A percentile compares a stretch with the other conserved stretches of the same genome.
Evolutionary conservation across 345 rosid species (phyloP).

Genomic region (Salix brachista): DNA sequence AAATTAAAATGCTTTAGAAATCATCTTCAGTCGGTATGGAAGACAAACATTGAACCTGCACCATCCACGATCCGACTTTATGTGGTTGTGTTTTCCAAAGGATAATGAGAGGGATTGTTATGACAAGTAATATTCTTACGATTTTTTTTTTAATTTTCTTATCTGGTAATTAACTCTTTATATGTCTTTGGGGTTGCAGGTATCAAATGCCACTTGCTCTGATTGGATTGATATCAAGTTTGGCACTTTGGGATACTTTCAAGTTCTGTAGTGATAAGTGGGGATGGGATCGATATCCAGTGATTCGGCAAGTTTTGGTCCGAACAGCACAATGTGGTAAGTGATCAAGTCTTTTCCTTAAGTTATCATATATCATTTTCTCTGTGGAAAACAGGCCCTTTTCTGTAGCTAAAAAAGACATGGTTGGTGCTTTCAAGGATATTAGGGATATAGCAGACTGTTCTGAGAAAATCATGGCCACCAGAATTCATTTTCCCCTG

Average conservation of each 20-base stretch:
- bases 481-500: not conserved
- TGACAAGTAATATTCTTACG: not conserved
- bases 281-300: slow-evolving; percentile 61
- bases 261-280: slow-evolving; percentile 62
- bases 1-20: not conserved
- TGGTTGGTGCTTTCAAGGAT: not conserved
- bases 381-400: not conserved
- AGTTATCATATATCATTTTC: not conserved
- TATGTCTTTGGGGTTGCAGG: slow-evolving; percentile 33
- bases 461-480: not conserved
- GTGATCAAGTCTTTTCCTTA: slow-evolving; percentile 13
- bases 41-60: too few species aligned
- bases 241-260: slow-evolving; percentile 86
- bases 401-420: not conserved
- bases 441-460: not conserved
- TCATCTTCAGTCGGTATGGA: too few species aligned
- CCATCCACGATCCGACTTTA: not conserved
- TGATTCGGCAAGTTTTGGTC: slow-evolving; percentile 42
- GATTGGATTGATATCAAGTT: slow-evolving; percentile 67
- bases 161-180: not conserved
- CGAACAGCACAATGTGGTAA: slow-evolving; percentile 73
- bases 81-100: not conserved
- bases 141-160: not conserved
- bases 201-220: slow-evolving; percentile 95
- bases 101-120: not conserved